Evolutionary conservation across 306 rosid genomes (phyloP), one percentile per base, ranked within the genome.

Genomic region (Hylodesmum podocarpum): DNA sequence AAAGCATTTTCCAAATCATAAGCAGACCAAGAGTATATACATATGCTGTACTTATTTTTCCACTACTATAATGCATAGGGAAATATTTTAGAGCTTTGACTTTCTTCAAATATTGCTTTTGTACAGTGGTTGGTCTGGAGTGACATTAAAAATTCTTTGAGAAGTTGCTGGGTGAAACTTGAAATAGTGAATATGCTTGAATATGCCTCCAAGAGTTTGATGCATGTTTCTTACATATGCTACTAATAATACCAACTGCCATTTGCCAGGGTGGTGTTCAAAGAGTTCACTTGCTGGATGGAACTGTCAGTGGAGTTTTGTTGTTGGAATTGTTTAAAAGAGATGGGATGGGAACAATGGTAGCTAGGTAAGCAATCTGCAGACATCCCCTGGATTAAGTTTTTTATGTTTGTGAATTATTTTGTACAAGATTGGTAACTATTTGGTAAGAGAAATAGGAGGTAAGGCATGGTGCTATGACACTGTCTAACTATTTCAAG

Each of bases 261-360:
- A 79, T 79, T 84, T 87, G 59, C 73, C 90, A 95, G 99, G 94
- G 97, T 28, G 99, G 99, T 40, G 99, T 96, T 77, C 96, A 96
- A 88, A 91, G 99, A 88, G 99, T 96, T 57, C 99, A 92, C 89
- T 81, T 96, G 86, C 80, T 96, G 77, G 98, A 96, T 85, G 99
- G 97, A 59, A 96, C 99, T 44, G 86, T 85, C 74, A 86, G 93
- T 55, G 99, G 98, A 78, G 98, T 96, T 77, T 80, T 96, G 76
- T 76, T 92, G 82, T 87, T 96, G 88, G 99, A 96, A 77, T 90
- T 96, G 85, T 92, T 89, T 70, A 96, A 86, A 84, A 91, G 99
- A 88, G 99, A 92, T 81, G 99, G 99, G 51, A 88, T 92, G 98
- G 99, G 99, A 74, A 96, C 99, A 5, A 96, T 96, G 99, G 91